phyloP scores from a whole-genome alignment of 495 filamentous ascomycete species.

The Penicillium robsamsonii region DNA sequence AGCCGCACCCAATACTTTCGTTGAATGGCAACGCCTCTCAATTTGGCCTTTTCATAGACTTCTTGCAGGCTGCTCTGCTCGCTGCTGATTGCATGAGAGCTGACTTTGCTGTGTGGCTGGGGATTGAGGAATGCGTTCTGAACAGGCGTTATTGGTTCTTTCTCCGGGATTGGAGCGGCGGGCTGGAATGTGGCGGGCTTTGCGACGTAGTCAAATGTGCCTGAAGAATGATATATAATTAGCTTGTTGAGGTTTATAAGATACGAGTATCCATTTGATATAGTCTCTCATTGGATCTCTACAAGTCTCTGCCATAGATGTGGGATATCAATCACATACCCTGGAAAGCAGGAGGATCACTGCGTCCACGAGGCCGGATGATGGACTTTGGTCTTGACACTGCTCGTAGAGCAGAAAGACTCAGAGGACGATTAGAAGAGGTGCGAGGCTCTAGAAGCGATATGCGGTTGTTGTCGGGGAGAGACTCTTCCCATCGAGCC shows the following conservation, averaged over 20 bases:
- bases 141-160: constrained; percentile 20
- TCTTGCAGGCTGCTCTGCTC: constrained; percentile 19
- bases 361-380: constrained; percentile 14
- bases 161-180: constrained; percentile 8
- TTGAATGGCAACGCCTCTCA: constrained; percentile 29
- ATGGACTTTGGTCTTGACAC: constrained; percentile 14
- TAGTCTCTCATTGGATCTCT: not conserved
- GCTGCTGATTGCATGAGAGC: constrained; percentile 11
- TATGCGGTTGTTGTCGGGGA: constrained; percentile 21
- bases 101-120: constrained; percentile 3
- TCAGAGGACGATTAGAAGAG: constrained; percentile 15
- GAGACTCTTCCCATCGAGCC: constrained; percentile 24
- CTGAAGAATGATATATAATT: constrained; percentile 8
- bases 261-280: not conserved
- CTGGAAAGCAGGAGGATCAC: constrained; percentile 20
- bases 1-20: constrained; percentile 35
- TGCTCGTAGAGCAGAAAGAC: constrained; percentile 16
- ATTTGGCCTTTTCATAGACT: constrained; percentile 28
- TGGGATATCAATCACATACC: constrained; percentile 10
- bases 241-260: not conserved
- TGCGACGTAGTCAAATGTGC: constrained; percentile 10
- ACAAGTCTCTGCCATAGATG: not conserved
- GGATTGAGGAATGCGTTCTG: constrained; percentile 15
- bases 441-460: constrained; percentile 11
- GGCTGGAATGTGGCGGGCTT: constrained; percentile 9